Conservation (phyloP, 2,329 filamentous ascomycete genomes). For the Neophaeococcomyces aloes region DNA sequence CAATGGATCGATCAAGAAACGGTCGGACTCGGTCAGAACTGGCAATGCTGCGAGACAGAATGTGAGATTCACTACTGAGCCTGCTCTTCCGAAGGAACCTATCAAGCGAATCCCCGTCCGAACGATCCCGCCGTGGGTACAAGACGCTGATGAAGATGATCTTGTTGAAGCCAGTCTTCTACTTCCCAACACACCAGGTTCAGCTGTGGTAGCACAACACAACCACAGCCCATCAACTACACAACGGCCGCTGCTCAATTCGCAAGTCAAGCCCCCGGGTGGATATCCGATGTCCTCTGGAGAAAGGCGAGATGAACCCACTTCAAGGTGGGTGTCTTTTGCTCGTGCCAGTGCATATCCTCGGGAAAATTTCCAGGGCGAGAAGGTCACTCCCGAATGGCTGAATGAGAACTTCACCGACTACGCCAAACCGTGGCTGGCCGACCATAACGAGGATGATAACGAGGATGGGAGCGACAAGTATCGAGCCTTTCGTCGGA, state of each 20-base stretch:
- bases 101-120: constrained; percentile 5
- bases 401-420: constrained; percentile 35
- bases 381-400: constrained; percentile 37
- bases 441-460: constrained; percentile 35
- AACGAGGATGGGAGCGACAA: constrained; percentile 40
- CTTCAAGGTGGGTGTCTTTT: constrained; percentile 40
- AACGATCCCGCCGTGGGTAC: constrained; percentile 29
- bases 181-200: constrained; percentile 29
- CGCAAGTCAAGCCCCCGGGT: constrained; percentile 7
- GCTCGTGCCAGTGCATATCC: constrained; percentile 34
- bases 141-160: constrained; percentile 32
- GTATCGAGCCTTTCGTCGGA: constrained; percentile 39
- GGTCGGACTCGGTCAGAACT: constrained; percentile 7
- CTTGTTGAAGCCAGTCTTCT: constrained; percentile 26
- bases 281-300: constrained; percentile 12
- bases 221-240: constrained; percentile 32
- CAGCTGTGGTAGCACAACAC: constrained; percentile 37
- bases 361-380: constrained; percentile 27
- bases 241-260: constrained; percentile 18
- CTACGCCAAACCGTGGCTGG: constrained; percentile 44
- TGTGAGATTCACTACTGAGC: neutral
- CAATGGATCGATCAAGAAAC: constrained; percentile 2
- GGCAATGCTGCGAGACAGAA: neutral
- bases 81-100: constrained; percentile 1
- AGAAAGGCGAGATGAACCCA: constrained; percentile 22